Percentiles rank a stretch among this genome's conserved stretches.
Evolutionary conservation across 2,329 filamentous ascomycete genomes (phyloP).

Genomic region (Sarocladiaceae sp.): DNA sequence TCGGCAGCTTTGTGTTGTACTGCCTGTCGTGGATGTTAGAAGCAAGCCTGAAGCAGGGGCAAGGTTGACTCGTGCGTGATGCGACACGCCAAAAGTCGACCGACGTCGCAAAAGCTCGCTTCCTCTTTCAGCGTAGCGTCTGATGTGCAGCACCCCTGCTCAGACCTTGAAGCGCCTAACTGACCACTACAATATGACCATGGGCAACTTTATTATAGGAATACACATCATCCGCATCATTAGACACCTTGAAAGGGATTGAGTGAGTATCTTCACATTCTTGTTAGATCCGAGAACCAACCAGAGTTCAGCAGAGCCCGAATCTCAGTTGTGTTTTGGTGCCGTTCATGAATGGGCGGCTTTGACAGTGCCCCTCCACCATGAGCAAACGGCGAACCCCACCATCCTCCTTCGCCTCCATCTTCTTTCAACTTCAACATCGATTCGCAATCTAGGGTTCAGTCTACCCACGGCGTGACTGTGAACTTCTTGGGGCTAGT

Average conservation of each 20-base stretch:
- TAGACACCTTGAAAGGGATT: too few relatives aligned
- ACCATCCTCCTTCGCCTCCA: neutral
- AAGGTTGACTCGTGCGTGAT: neutral
- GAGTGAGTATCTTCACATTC: too few relatives aligned
- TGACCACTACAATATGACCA: too few relatives aligned
- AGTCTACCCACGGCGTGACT: too few relatives aligned
- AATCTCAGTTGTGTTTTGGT: too few relatives aligned
- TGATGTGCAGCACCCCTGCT: too few relatives aligned
- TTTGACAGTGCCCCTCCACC: neutral
- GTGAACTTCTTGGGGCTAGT: neutral
- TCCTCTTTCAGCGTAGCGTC: constrained; percentile 4
- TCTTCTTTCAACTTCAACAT: neutral
- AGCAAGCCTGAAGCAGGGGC: neutral
- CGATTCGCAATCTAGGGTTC: neutral
- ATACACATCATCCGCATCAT: too few relatives aligned
- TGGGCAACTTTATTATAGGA: too few relatives aligned
- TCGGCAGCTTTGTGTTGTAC: neutral
- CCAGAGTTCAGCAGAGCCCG: too few relatives aligned
- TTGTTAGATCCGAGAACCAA: too few relatives aligned
- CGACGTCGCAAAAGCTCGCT: constrained; percentile 7
- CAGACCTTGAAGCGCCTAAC: too few relatives aligned
- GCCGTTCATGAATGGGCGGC: neutral
- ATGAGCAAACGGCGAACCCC: neutral
- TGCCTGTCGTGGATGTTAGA: neutral
- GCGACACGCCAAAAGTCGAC: neutral